Conservation (phyloP, 2,329 filamentous ascomycete genomes). For the Phyllosticta capitalensis region DNA sequence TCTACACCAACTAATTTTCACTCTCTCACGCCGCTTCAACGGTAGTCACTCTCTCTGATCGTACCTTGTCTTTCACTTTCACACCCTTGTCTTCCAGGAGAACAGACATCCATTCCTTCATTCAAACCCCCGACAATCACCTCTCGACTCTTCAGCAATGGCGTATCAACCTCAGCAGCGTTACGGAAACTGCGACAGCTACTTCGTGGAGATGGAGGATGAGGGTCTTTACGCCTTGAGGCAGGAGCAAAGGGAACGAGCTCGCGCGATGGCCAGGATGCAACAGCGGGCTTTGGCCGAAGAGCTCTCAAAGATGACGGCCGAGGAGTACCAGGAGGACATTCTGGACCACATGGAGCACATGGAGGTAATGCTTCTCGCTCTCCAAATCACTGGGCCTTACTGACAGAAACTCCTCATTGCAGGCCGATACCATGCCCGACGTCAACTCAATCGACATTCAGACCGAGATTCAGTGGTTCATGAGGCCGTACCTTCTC, state of each 20-base stretch:
- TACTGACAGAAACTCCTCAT: conserved; percentile 18
- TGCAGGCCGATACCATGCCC: conserved; percentile 71
- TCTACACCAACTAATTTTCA: conserved; percentile 46
- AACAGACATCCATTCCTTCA: conserved; percentile 38
- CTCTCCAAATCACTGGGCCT: conserved; percentile 9
- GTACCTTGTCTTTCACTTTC: conserved; percentile 19
- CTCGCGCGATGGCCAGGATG: conserved; percentile 68
- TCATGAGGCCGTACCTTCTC: conserved; percentile 95
- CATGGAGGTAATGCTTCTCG: conserved; percentile 63
- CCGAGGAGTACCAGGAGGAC: conserved; percentile 88
- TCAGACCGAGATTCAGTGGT: conserved; percentile 99
- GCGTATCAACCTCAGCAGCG: conserved; percentile 43
- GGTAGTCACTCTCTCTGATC: conserved; percentile 44
- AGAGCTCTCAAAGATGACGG: conserved; percentile 75
- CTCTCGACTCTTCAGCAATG: conserved; percentile 31
- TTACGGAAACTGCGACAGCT: conserved; percentile 58
- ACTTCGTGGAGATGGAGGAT: conserved; percentile 55
- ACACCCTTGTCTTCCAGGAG: conserved; percentile 25
- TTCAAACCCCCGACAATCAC: conserved; percentile 25
- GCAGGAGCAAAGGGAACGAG: conserved; percentile 63
- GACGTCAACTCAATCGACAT: conserved; percentile 98
- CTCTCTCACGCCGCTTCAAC: conserved; percentile 41
- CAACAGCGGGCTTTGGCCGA: conserved; percentile 81
- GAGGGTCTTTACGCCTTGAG: conserved; percentile 44
- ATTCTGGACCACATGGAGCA: conserved; percentile 87